These are phyloP conservation scores for Pelargonium myrrhifolium DNA, from an alignment of 441 rosid genomes.

Conservation along the genomic window DNA sequence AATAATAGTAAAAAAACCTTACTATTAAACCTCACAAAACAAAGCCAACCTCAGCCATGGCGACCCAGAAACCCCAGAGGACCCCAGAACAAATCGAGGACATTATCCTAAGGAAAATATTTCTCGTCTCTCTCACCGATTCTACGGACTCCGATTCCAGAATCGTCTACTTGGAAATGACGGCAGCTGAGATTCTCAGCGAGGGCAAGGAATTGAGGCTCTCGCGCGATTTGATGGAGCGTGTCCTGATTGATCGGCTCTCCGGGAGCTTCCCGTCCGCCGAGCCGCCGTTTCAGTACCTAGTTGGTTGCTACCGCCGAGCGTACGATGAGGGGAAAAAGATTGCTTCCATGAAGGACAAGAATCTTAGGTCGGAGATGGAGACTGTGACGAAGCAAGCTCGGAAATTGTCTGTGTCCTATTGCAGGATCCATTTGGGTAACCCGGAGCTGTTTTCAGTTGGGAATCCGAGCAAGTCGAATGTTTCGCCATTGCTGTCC, in stretches of 20 bases:
- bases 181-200: slow-evolving; percentile 94
- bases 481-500: slow-evolving; percentile 55
- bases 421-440: slow-evolving; percentile 67
- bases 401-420: slow-evolving; percentile 63
- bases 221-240: slow-evolving; percentile 68
- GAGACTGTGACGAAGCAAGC: slow-evolving; percentile 55
- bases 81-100: slow-evolving; percentile 78
- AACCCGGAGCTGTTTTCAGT: slow-evolving; percentile 58
- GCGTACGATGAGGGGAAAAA: slow-evolving; percentile 73
- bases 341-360: slow-evolving; percentile 76
- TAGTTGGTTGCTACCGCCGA: slow-evolving; percentile 70
- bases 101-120: slow-evolving; percentile 72
- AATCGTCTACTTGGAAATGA: slow-evolving; percentile 58
- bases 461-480: slow-evolving; percentile 23
- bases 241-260: slow-evolving; percentile 73
- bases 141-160: slow-evolving; percentile 41
- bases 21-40: neutral
- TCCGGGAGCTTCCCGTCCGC: slow-evolving; percentile 49
- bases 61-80: slow-evolving; percentile 49
- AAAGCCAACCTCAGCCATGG: neutral
- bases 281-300: slow-evolving; percentile 56
- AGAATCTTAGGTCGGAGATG: slow-evolving; percentile 50
- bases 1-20: neutral
- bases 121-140: slow-evolving; percentile 54
- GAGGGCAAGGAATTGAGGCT: slow-evolving; percentile 66